Evolutionary conservation across 78 protist genomes (phyloP), one percentile per base, ranked within the genome.

Genomic region (Dictyostelium firmibasis): DNA sequence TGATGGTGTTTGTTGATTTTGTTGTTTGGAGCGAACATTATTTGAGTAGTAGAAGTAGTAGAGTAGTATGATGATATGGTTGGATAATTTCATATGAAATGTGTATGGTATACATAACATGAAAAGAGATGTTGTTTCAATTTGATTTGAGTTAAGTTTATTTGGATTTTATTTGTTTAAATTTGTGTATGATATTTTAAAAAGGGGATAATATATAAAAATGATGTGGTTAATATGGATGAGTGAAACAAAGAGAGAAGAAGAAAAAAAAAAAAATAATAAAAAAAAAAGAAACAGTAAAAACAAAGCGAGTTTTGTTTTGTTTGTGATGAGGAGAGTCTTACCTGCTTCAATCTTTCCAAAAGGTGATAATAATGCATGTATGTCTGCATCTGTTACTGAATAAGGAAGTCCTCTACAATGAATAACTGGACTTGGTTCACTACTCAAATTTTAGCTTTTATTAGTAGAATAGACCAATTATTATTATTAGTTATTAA

Each of bases 401-500:
- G 57, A 62, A 4, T 31, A 44, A 41, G 94, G 94, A 44, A 89
- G 82, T 31, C 94, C 94, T 67, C 94, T 44, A 25, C 94, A 89
- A 44, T 89, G 94, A 10, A 89, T 53, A 67, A 89, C 94, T 64
- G 87, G 50, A 69, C 87, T 81, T 64, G 94, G 94, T 69, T 69
- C 81, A 29, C 69, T 53, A 31, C 27, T 27, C 4, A 44, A 44
- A 14, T 36, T 75, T 25, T 75, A 36, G 2, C n/a, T n/a, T n/a
- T n/a, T n/a, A n/a, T n/a, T n/a, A n/a, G n/a, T n/a, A n/a, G n/a
- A n/a, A n/a, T n/a, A 31, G 25, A 8, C 7, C 38, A 8, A 36
- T 75, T 13, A 36, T 75, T n/a, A n/a, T n/a, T n/a, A n/a, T n/a
- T n/a, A n/a, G n/a, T n/a, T n/a, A n/a, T n/a, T n/a, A 27, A 27